Evolutionary conservation across 2,329 filamentous ascomycete genomes (phyloP), one percentile per base, ranked within the genome.

Genomic region (Akanthomyces muscarius): DNA sequence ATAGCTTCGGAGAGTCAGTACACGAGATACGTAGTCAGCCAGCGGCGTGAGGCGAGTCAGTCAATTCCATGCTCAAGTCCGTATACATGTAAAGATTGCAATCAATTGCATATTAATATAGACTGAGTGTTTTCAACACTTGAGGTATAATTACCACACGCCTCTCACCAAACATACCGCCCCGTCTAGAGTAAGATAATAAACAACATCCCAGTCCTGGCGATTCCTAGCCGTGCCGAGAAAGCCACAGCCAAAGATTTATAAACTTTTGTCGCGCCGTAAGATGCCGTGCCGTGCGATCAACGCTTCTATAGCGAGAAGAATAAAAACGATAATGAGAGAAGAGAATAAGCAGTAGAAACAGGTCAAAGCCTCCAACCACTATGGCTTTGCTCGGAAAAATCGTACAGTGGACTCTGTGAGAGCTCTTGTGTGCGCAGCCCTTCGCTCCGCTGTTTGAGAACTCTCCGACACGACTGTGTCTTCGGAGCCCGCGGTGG

Each of bases 351-450:
- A 36, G 8, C 25, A 57, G 44, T 56, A 51, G 47, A 56, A 10
- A 55, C 42, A 56, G 52, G 41, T 30, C 30, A 62, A 62, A 42
- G 44, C 42, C 21, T 42, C 16, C 30, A 48, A 7, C 44, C 21
- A 42, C 44, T 63, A 41, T 50, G 36, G 42, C n/a, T 28, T 54
- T 53, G 51, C 38, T 57, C 58, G 33, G n/a, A 64, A 45, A 59
- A 64, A 64, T 51, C 63, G 63, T 36, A 64, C 63, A 55, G 51
- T 45, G 5, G 63, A 57, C 21, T 64, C 41, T 4, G 58, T 58
- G 25, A 62, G 47, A 25, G 63, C 63, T 41, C 25, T 54, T 16
- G 50, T 50, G 30, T 62, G 63, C 8, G 58, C 63, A 11, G 63
- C 63, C 33, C 59, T 51, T 41, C 48, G 51, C 53, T 62, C 56